phyloP scores from a whole-genome alignment of 2,329 filamentous ascomycete species.

The Xenosphaeropsis pyriputrescens region DNA sequence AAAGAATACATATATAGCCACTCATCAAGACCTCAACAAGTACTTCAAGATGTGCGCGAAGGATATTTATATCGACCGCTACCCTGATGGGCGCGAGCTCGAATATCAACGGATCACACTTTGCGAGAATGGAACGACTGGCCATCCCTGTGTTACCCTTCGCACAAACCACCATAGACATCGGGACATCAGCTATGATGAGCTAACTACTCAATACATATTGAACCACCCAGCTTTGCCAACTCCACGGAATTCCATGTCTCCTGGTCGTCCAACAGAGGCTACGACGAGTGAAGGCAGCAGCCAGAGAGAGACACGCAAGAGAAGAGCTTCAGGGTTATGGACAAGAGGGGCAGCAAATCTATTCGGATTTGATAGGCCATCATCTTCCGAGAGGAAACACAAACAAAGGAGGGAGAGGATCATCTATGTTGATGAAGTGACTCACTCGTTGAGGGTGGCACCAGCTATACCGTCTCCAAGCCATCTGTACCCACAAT shows the following conservation, averaged over 20 bases:
- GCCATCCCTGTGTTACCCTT: conserved; percentile 26
- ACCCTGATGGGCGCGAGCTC: conserved; percentile 27
- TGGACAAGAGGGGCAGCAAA: no score
- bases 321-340: no score
- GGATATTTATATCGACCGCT: conserved; percentile 29
- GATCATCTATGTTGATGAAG: not conserved
- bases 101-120: conserved; percentile 23
- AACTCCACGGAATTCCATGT: conserved; percentile 12
- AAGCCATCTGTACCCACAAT: no score
- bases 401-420: not conserved
- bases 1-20: not conserved
- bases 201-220: conserved; percentile 18
- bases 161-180: conserved; percentile 25
- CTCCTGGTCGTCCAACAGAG: not conserved
- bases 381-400: not conserved
- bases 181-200: conserved; percentile 20
- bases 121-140: conserved; percentile 21
- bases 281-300: no score
- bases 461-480: no score
- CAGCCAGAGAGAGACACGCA: no score
- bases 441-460: not conserved
- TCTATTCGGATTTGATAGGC: not conserved
- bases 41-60: conserved; percentile 29
- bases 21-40: no score
- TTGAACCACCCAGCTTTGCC: conserved; percentile 23